Percentiles rank a stretch among this genome's conserved stretches.
Conservation (phyloP, 2,329 filamentous ascomycete genomes). For the Mycosphaerella sp. region DNA sequence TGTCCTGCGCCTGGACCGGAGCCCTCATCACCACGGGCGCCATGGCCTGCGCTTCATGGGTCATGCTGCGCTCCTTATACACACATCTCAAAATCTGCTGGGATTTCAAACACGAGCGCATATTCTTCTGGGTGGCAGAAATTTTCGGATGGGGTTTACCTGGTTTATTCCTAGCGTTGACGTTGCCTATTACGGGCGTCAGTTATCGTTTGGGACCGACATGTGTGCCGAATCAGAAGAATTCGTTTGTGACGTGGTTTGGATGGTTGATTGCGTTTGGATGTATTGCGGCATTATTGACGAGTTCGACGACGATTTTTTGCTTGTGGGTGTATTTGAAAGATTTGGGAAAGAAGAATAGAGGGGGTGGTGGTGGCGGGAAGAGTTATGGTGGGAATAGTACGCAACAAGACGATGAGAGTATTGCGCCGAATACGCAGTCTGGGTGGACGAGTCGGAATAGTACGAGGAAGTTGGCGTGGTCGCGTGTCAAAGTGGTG, state of each 20-base stretch:
- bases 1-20: constrained; percentile 74
- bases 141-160: constrained; percentile 29
- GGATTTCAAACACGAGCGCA: constrained; percentile 30
- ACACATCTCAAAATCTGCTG: constrained; percentile 37
- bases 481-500: constrained; percentile 67
- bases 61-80: constrained; percentile 49
- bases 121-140: constrained; percentile 32
- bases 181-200: constrained; percentile 37
- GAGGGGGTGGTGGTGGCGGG: not conserved
- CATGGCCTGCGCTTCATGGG: constrained; percentile 78
- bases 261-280: constrained; percentile 35
- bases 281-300: constrained; percentile 30
- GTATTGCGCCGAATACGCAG: constrained; percentile 6
- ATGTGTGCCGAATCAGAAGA: constrained; percentile 71
- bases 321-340: constrained; percentile 34
- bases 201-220: constrained; percentile 62
- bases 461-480: constrained; percentile 30
- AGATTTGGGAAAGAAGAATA: constrained; percentile 9
- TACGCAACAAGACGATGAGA: not conserved
- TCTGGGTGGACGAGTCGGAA: constrained; percentile 2
- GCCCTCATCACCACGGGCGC: constrained; percentile 72
- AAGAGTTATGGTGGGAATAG: not conserved
- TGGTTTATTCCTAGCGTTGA: constrained; percentile 36
- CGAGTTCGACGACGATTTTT: constrained; percentile 33
- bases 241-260: constrained; percentile 35